phyloP scores from a whole-genome alignment of 2,329 filamentous ascomycete species.

The Cryphonectria parasitica region DNA sequence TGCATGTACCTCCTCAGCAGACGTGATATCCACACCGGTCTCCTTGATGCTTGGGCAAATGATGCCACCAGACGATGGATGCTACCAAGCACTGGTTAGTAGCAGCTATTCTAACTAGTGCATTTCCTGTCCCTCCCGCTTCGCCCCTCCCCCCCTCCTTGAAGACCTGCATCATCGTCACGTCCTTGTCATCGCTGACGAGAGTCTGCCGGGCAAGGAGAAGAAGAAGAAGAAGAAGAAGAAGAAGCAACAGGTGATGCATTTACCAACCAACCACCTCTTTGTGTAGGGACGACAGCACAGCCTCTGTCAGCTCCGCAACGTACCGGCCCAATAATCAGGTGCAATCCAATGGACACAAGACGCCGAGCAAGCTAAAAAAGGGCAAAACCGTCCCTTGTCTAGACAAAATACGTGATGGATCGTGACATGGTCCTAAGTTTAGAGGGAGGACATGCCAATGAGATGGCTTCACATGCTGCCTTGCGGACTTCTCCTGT shows the following conservation, averaged over 20 bases:
- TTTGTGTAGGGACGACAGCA: not conserved
- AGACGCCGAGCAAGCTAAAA: not conserved
- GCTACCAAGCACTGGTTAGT: not conserved
- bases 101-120: not conserved
- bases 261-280: not conserved
- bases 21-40: not conserved
- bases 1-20: not conserved
- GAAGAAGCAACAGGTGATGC: not conserved
- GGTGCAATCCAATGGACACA: not conserved
- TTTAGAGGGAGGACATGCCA: not conserved
- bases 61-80: not conserved
- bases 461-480: not conserved
- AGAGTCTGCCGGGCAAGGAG: not conserved
- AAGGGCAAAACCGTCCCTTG: too few species aligned
- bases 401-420: too few species aligned
- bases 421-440: too few species aligned
- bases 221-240: not conserved
- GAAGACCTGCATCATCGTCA: not conserved
- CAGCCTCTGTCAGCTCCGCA: not conserved
- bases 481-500: not conserved
- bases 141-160: not conserved
- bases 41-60: not conserved
- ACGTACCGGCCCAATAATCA: not conserved
- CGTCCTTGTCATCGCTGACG: not conserved
- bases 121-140: not conserved